A percentile compares a stretch with the other conserved stretches of the same genome.
These are phyloP conservation scores for Kazachstania africana DNA, from an alignment of 805 yeast species.

Conservation along the genomic window DNA sequence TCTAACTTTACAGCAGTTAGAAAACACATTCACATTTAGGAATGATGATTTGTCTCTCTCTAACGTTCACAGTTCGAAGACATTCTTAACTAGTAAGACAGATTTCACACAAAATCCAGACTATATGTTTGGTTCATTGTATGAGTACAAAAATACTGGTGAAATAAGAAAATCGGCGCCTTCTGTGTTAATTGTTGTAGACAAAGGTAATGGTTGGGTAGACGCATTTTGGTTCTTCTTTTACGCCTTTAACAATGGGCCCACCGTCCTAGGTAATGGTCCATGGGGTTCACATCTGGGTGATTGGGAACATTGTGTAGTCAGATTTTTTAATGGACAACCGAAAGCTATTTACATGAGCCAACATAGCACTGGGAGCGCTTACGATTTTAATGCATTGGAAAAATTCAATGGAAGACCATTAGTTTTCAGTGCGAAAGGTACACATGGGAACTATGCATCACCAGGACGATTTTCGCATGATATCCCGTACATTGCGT, in stretches of 20 bases:
- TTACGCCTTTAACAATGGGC: constrained; percentile 88
- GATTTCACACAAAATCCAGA: constrained; percentile 68
- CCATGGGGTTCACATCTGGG: constrained; percentile 97
- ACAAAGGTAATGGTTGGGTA: constrained; percentile 88
- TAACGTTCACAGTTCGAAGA: constrained; percentile 10
- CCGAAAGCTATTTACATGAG: constrained; percentile 92
- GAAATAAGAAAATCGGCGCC: too few relatives aligned
- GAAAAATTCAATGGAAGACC: constrained; percentile 45
- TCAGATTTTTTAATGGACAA: constrained; percentile 67
- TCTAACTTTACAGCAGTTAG: constrained; percentile 20
- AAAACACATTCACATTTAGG: constrained; percentile 5
- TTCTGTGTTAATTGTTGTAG: constrained; percentile 70
- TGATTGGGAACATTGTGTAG: constrained; percentile 94
- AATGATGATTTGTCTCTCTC: neutral
- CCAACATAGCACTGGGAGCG: constrained; percentile 96
- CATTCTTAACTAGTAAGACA: constrained; percentile 47
- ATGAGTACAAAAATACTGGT: constrained; percentile 63
- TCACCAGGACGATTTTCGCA: constrained; percentile 89
- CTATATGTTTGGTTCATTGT: constrained; percentile 62
- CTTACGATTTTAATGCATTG: constrained; percentile 64
- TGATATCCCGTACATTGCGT: constrained; percentile 58
- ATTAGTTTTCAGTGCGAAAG: constrained; percentile 78
- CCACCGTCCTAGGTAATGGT: constrained; percentile 94
- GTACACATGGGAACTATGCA: constrained; percentile 92
- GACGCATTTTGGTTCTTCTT: constrained; percentile 96